A percentile compares a stretch with the other conserved stretches of the same genome.
Conservation (phyloP, 2,329 filamentous ascomycete genomes). For the Mycosphaerella sp. region DNA sequence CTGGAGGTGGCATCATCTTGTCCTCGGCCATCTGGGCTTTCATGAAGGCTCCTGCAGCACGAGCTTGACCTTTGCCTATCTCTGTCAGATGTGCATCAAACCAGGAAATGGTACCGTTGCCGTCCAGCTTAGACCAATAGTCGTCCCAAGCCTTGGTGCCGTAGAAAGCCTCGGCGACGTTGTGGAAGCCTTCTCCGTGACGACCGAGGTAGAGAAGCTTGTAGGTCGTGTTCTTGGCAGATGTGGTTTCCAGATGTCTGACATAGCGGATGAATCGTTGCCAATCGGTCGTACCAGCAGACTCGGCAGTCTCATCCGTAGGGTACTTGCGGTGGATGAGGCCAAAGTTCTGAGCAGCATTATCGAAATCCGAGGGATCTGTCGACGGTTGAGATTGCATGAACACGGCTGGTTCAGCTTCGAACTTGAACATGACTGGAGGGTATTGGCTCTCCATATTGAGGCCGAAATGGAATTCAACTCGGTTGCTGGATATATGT, state of each 20-base stretch:
- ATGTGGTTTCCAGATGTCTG: slow-evolving; percentile 45
- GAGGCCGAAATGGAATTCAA: neutral
- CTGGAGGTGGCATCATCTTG: slow-evolving; percentile 50
- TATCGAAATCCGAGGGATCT: slow-evolving; percentile 45
- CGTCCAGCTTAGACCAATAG: slow-evolving; percentile 60
- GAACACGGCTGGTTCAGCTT: slow-evolving; percentile 45
- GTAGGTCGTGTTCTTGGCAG: slow-evolving; percentile 47
- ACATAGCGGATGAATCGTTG: slow-evolving; percentile 58
- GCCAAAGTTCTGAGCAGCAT: slow-evolving; percentile 42
- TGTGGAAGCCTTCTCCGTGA: slow-evolving; percentile 61
- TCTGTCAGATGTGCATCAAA: slow-evolving; percentile 57
- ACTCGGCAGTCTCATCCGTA: slow-evolving; percentile 16
- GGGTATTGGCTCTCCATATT: slow-evolving; percentile 13
- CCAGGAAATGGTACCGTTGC: slow-evolving; percentile 59
- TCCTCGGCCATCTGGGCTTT: slow-evolving; percentile 44
- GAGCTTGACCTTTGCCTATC: slow-evolving; percentile 52
- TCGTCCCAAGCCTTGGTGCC: slow-evolving; percentile 63
- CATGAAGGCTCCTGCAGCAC: slow-evolving; percentile 56
- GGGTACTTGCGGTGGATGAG: slow-evolving; percentile 44
- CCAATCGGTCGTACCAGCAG: slow-evolving; percentile 51
- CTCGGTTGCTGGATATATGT: too few species aligned
- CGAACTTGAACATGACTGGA: slow-evolving; percentile 18
- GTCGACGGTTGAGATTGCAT: slow-evolving; percentile 47
- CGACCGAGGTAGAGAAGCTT: slow-evolving; percentile 63
- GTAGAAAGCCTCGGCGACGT: slow-evolving; percentile 60